Percentiles rank a stretch among this genome's conserved stretches.
phyloP scores from a whole-genome alignment of 345 rosid genomes.

The Brassica juncea region DNA sequence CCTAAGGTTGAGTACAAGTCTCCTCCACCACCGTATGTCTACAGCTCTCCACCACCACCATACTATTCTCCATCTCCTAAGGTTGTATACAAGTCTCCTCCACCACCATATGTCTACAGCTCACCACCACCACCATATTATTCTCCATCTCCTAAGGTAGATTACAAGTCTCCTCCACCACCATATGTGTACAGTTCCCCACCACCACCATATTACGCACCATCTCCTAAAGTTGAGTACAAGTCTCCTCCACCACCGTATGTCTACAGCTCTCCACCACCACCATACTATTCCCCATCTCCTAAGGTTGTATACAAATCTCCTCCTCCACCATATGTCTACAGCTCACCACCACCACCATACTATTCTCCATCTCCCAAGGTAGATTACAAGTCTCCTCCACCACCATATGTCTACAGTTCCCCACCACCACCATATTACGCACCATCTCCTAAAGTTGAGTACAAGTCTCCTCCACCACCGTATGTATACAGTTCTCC shows the following conservation, averaged over 20 bases:
- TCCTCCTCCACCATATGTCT: conserved; percentile 26
- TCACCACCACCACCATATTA: conserved; percentile 24
- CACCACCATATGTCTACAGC: conserved; percentile 9
- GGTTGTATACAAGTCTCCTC: not conserved
- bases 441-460: not conserved
- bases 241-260: conserved; percentile 24
- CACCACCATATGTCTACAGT: conserved; percentile 13
- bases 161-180: conserved; percentile 24
- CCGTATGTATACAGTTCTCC: conserved; percentile 8
- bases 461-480: conserved; percentile 15
- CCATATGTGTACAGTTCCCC: conserved; percentile 15
- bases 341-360: conserved; percentile 22
- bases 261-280: conserved; percentile 24
- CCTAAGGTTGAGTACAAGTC: not conserved
- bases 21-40: not conserved
- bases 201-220: conserved; percentile 23
- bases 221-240: not conserved
- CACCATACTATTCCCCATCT: conserved; percentile 16
- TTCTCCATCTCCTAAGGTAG: not conserved
- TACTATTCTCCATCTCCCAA: conserved; percentile 19
- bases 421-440: conserved; percentile 21
- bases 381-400: conserved; percentile 4
- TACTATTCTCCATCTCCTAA: not conserved
- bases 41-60: conserved; percentile 8
- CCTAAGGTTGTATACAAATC: conserved; percentile 3